Percentiles rank a stretch among this genome's conserved stretches.
Evolutionary conservation across 768 basidiomycete species (phyloP).

Genomic region (Rhizopogon vinicolor): DNA sequence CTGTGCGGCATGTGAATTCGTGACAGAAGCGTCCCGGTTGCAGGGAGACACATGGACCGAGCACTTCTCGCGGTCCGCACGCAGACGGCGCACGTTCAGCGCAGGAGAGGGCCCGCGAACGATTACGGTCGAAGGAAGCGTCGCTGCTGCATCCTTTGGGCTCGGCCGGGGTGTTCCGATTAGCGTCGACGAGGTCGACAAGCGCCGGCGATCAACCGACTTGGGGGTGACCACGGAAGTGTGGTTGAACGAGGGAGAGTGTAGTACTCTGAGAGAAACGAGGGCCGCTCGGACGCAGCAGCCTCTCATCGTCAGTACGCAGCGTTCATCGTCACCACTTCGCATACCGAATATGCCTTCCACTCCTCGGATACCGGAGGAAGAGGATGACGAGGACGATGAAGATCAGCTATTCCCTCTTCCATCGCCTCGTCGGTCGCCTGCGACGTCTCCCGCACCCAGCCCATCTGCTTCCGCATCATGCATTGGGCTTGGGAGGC

Average conservation of each 20-base stretch:
- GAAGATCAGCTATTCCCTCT: conserved; percentile 55
- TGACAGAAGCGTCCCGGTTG: conserved; percentile 51
- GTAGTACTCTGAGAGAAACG: background rate
- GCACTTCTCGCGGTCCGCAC: conserved; percentile 59
- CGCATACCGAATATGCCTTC: conserved; percentile 3
- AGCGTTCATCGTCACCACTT: conserved; percentile 11
- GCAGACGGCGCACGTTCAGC: conserved; percentile 49
- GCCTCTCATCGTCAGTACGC: background rate
- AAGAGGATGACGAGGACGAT: conserved; percentile 46
- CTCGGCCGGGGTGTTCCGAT: conserved; percentile 30
- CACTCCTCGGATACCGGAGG: conserved; percentile 23
- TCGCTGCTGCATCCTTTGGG: conserved; percentile 20
- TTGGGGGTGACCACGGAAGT: background rate
- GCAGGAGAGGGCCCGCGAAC: conserved; percentile 26
- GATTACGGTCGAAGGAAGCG: conserved; percentile 24
- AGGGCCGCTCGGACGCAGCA: background rate
- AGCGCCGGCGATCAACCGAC: conserved; percentile 45
- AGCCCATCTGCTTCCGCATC: conserved; percentile 29
- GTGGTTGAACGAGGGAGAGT: conserved; percentile 5
- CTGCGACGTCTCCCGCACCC: conserved; percentile 34
- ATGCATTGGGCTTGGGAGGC: conserved; percentile 12
- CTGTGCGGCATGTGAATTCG: conserved; percentile 56
- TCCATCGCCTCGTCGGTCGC: conserved; percentile 54
- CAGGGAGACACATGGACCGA: conserved; percentile 59
- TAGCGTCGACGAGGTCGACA: conserved; percentile 64